phyloP scores from a whole-genome alignment of 306 rosid genomes.

The Cyamopsis tetragonoloba region DNA sequence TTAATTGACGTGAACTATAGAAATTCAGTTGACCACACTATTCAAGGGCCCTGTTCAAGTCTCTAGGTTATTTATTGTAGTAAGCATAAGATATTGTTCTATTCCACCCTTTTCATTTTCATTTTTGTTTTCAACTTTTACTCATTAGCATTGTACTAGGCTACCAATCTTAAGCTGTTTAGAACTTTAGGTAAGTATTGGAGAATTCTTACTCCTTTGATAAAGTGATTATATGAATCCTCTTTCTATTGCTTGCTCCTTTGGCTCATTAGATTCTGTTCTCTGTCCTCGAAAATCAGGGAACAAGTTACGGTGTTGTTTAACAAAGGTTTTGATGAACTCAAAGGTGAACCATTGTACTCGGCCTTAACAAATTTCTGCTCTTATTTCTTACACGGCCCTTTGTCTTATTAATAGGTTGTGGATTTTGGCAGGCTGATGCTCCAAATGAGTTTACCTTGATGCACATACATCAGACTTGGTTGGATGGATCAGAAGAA shows the following conservation, averaged over 20 bases:
- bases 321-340: slow-evolving; percentile 61
- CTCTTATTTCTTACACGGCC: neutral
- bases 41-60: neutral
- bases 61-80: neutral
- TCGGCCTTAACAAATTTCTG: neutral
- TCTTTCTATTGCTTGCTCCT: neutral
- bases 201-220: neutral
- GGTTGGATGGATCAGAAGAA: slow-evolving; percentile 50
- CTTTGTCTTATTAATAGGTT: slow-evolving; percentile 4
- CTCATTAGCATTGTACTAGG: neutral
- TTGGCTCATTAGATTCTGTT: neutral
- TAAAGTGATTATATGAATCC: neutral
- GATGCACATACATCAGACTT: slow-evolving; percentile 73
- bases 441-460: slow-evolving; percentile 41
- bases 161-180: neutral
- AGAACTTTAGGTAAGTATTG: neutral
- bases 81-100: neutral
- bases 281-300: slow-evolving; percentile 38
- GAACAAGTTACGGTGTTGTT: slow-evolving; percentile 36
- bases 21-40: neutral
- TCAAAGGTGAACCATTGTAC: slow-evolving; percentile 41
- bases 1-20: neutral
- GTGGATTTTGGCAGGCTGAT: slow-evolving; percentile 41
- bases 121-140: neutral
- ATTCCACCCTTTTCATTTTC: neutral